A percentile compares a stretch with the other conserved stretches of the same genome.
These are phyloP conservation scores for Colletotrichum falcatum DNA, from an alignment of 2,329 filamentous ascomycete genomes.

Conservation along the genomic window DNA sequence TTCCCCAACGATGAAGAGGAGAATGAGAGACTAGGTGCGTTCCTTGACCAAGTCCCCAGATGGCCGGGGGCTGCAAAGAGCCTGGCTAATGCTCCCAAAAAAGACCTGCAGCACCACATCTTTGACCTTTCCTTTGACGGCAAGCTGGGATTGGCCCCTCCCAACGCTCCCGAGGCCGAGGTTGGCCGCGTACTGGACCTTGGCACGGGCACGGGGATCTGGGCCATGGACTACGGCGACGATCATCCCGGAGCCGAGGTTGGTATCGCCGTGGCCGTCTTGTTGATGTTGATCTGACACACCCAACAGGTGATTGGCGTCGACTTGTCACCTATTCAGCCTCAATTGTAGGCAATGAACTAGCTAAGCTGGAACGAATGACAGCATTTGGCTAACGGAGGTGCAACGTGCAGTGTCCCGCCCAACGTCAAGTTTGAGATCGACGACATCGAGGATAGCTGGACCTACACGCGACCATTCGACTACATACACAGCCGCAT, in stretches of 20 bases:
- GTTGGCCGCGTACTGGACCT: conserved; percentile 45
- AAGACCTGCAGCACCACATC: conserved; percentile 67
- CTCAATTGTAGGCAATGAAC: conserved; percentile 48
- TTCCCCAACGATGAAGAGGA: conserved; percentile 41
- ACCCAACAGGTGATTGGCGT: conserved; percentile 49
- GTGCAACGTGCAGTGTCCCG: conserved; percentile 49
- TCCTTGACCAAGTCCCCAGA: too few species aligned
- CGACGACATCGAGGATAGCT: conserved; percentile 51
- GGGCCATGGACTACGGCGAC: conserved; percentile 58
- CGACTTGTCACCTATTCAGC: conserved; percentile 56
- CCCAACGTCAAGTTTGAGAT: conserved; percentile 55
- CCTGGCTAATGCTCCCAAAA: conserved; percentile 1
- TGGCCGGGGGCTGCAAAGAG: too few species aligned
- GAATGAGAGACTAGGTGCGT: conserved; percentile 38
- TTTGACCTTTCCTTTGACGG: conserved; percentile 58
- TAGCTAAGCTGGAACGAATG: too few species aligned
- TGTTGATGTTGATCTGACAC: not conserved
- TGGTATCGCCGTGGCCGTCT: not conserved
- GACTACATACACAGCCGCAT: conserved; percentile 71
- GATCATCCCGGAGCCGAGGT: conserved; percentile 49
- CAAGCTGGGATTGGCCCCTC: conserved; percentile 33
- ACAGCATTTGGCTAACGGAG: not conserved
- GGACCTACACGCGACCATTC: conserved; percentile 55
- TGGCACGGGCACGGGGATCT: conserved; percentile 48
- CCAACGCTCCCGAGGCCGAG: conserved; percentile 39